These are phyloP conservation scores for Sarocladiaceae sp. DNA, from an alignment of 2,329 filamentous ascomycete genomes.

Conservation along the genomic window DNA sequence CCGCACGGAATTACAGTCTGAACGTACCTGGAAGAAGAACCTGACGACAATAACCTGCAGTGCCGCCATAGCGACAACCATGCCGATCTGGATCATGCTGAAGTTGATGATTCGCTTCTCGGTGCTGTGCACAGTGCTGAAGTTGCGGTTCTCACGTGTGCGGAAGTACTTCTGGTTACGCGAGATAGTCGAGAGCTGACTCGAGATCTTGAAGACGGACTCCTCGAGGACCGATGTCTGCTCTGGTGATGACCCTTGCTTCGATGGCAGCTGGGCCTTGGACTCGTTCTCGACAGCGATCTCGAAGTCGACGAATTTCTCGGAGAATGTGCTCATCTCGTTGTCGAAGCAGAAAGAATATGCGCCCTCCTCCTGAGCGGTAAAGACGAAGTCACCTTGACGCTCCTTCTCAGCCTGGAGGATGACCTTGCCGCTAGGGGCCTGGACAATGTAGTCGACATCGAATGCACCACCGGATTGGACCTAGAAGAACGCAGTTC, in stretches of 20 bases:
- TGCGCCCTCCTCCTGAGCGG: conserved; percentile 79
- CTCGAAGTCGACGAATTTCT: conserved; percentile 98
- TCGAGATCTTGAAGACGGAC: conserved; percentile 90
- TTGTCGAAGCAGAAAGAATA: conserved; percentile 99
- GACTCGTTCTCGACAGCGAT: conserved; percentile 92
- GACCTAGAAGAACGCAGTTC: too few species aligned
- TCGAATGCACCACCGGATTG: conserved; percentile 99
- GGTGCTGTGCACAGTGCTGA: conserved; percentile 94
- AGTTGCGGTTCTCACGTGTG: conserved; percentile 97
- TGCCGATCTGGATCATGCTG: conserved; percentile 82
- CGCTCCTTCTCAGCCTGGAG: conserved; percentile 85
- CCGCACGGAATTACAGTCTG: background rate
- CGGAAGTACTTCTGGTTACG: conserved; percentile 99
- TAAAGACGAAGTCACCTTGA: conserved; percentile 97
- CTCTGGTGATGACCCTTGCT: conserved; percentile 83
- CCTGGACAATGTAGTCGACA: conserved; percentile 85
- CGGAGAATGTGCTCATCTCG: conserved; percentile 94
- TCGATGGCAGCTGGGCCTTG: conserved; percentile 76
- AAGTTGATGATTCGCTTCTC: conserved; percentile 97
- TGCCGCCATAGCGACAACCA: conserved; percentile 93
- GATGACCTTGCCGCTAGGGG: conserved; percentile 75
- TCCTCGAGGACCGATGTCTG: conserved; percentile 88
- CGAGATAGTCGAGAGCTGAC: conserved; percentile 88
- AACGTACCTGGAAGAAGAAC: conserved; percentile 90
- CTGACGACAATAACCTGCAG: conserved; percentile 95